Base-by-base conservation (phyloP, 2,329 filamentous ascomycete genomes). In the Penicillium sp. region DNA sequence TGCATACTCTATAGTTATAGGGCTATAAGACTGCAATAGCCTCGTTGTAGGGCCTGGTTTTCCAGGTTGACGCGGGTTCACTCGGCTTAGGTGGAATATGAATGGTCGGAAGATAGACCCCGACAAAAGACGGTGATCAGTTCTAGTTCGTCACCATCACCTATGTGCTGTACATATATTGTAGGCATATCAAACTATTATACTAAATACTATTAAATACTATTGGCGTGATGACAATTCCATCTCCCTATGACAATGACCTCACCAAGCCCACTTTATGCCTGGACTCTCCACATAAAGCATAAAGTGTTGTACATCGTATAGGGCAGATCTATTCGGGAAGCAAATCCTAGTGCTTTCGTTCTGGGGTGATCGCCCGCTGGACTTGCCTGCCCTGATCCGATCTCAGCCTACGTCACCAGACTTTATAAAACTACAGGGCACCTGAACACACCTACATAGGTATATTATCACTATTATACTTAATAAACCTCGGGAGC, bases 131-230 rank as follows among this genome's bases (percentile, higher is more conserved):
- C 3, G n/a, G 31, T 26, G 33, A 24, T 42, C 26, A 38, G 8
- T 45, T n/a, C 19, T 22, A 45, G 24, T 21, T 40, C 44, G 44
- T 46, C 44, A 46, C 44, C 21, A 46, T 46, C 44, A 45, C 43
- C 24, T 45, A 38, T 38, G 33, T 17, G 38, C 22, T 40, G 22
- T 26, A 35, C 9, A 2, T 17, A 26, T 26, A 10, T 37, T 3
- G 17, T n/a, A 35, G 13, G 22, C 22, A 28, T 12, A 15, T 42
- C 26, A 6, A 19, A 31, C 2, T 15, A 31, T 42, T 33, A 31
- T n/a, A 34, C 6, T 34, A n/a, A 19, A 22, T 38, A 12, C 22
- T 37, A 31, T 15, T 34, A 12, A 19, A 22, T 38, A 12, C 22
- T 38, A 31, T 15, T 9, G 15, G 4, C 9, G 13, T 46, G 44